A percentile compares a stretch with the other conserved stretches of the same genome.
phyloP scores from a whole-genome alignment of 2,329 filamentous ascomycete species.

The Hypoxylon sp. region DNA sequence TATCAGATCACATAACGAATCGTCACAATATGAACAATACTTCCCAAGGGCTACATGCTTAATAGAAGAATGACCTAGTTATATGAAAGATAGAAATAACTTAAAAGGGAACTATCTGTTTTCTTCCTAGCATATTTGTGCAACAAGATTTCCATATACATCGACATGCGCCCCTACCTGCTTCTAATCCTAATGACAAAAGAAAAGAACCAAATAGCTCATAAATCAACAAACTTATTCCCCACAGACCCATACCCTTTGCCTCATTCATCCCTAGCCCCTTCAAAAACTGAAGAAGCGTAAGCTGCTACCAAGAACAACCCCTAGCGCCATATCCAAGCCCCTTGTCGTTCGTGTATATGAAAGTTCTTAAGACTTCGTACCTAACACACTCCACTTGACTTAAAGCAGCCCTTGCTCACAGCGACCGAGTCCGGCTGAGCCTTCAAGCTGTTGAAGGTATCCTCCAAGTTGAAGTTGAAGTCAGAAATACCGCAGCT shows the following conservation, averaged over 20 bases:
- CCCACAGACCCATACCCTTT: not conserved
- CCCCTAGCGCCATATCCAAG: not conserved
- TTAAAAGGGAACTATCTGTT: too few species aligned
- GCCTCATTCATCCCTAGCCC: not conserved
- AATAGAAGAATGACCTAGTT: too few species aligned
- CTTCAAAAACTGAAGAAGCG: not conserved
- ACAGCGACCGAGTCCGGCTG: conserved; percentile 25
- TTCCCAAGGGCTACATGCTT: too few species aligned
- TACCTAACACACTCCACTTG: conserved; percentile 8
- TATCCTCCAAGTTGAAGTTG: conserved; percentile 32
- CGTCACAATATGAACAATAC: too few species aligned
- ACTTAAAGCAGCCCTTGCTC: conserved; percentile 38
- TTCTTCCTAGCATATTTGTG: too few species aligned
- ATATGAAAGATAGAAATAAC: too few species aligned
- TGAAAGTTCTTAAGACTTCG: not conserved
- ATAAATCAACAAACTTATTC: not conserved
- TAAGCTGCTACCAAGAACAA: conserved; percentile 1
- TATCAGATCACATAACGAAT: too few species aligned
- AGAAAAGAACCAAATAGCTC: not conserved
- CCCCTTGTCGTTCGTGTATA: not conserved
- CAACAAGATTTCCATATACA: too few species aligned
- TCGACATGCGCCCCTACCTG: too few species aligned
- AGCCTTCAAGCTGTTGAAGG: conserved; percentile 19
- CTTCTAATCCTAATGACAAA: not conserved
- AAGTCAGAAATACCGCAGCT: conserved; percentile 31